phyloP scores from a whole-genome alignment of 108 stramenopile species.

The Pseudonitzschia pungens region DNA sequence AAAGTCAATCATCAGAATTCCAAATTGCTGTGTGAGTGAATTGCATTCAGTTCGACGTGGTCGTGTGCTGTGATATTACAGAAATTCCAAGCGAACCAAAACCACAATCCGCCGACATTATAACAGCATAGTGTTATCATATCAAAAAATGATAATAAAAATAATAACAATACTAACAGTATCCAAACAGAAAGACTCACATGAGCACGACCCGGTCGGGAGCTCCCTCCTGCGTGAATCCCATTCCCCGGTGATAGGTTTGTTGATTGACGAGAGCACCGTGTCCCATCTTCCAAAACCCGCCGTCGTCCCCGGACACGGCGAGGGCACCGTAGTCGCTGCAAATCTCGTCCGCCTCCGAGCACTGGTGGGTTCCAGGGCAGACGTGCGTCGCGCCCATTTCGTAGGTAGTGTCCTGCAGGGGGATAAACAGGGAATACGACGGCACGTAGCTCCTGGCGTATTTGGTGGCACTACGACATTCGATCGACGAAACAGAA shows the following conservation, averaged over 20 bases:
- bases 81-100: too few relatives aligned
- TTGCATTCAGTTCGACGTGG: neutral
- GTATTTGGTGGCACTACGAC: conserved; percentile 30
- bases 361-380: conserved; percentile 61
- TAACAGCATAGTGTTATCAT: too few relatives aligned
- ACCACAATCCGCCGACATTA: too few relatives aligned
- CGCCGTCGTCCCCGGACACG: conserved; percentile 30
- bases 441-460: conserved; percentile 45
- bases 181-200: neutral
- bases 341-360: conserved; percentile 28
- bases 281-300: conserved; percentile 40
- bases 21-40: neutral
- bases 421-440: conserved; percentile 52
- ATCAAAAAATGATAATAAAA: neutral
- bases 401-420: conserved; percentile 56
- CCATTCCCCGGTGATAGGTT: conserved; percentile 53
- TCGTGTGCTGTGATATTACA: too few relatives aligned
- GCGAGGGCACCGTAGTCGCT: conserved; percentile 21
- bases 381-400: conserved; percentile 60
- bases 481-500: too few relatives aligned
- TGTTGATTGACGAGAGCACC: conserved; percentile 66
- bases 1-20: too few relatives aligned
- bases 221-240: conserved; percentile 43
- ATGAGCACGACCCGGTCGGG: conserved; percentile 53
- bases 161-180: neutral